Evolutionary conservation across 371 early-diverging fungal genomes (phyloP).

Genomic region (Polyrhizophydium stewartii): DNA sequence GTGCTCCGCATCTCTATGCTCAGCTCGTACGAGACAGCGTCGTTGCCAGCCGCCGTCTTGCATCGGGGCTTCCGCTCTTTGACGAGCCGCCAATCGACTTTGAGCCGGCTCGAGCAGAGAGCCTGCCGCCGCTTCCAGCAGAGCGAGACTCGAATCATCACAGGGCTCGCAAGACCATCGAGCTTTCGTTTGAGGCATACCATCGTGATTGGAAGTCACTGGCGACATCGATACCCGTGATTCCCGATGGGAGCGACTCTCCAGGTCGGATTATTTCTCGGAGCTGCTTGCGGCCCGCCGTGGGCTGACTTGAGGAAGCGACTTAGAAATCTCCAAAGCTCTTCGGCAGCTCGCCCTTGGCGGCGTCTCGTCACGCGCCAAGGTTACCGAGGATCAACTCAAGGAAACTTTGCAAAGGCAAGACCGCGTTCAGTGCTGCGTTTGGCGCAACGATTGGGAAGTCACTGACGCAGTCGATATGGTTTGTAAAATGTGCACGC

Average conservation of each 20-base stretch:
- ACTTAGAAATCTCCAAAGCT: too few species aligned
- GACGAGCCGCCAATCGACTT: background rate
- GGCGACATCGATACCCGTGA: constrained; percentile 39
- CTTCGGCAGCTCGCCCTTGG: too few species aligned
- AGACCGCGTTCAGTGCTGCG: too few species aligned
- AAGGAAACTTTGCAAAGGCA: constrained; percentile 21
- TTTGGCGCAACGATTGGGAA: too few species aligned
- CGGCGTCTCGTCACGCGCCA: background rate
- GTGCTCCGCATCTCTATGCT: constrained; percentile 34
- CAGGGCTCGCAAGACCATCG: constrained; percentile 11
- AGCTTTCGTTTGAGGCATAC: constrained; percentile 36
- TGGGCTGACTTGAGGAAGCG: too few species aligned
- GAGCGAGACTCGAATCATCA: constrained; percentile 3
- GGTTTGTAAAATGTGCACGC: background rate
- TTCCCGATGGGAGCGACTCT: too few species aligned
- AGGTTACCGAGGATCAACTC: constrained; percentile 18
- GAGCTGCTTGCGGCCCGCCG: too few species aligned
- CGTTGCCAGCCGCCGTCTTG: constrained; percentile 34
- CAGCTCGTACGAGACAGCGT: constrained; percentile 45
- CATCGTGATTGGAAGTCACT: constrained; percentile 32
- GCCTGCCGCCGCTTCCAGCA: too few species aligned
- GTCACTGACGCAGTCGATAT: background rate
- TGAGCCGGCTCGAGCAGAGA: constrained; percentile 2
- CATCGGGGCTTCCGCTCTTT: constrained; percentile 9
- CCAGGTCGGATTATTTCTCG: too few species aligned